Evolutionary conservation across 805 yeast genomes (phyloP).

Genomic region (Monosporozyma aerobia): DNA sequence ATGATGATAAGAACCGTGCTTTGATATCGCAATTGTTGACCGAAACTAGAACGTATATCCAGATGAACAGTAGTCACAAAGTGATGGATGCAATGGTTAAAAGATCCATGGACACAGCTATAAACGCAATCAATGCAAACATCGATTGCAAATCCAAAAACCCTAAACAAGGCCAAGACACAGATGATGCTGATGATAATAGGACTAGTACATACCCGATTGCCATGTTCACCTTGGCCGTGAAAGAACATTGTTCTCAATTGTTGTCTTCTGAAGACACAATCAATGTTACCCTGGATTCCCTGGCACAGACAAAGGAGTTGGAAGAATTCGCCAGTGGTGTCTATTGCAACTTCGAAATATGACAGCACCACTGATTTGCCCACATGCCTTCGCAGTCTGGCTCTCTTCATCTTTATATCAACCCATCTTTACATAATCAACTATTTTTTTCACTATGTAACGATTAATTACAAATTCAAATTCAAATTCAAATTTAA

Average conservation of each 20-base stretch:
- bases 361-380: neutral
- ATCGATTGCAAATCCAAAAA: neutral
- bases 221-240: neutral
- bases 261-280: neutral
- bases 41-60: neutral
- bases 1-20: slow-evolving; percentile 12
- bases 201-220: neutral
- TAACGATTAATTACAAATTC: neutral
- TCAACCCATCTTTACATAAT: neutral
- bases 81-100: neutral
- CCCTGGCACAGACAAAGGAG: neutral
- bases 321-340: slow-evolving; percentile 1
- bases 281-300: neutral
- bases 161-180: neutral
- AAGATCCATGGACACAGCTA: neutral
- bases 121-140: neutral
- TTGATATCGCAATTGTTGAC: neutral
- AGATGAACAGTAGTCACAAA: neutral
- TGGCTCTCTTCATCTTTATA: too few species aligned
- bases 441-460: neutral
- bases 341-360: neutral
- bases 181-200: neutral
- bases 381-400: too few species aligned
- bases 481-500: neutral
- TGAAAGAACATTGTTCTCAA: neutral